Evolutionary conservation across 2,329 filamentous ascomycete genomes (phyloP), one percentile per base, ranked within the genome.

Genomic region (Cladophialophora yegresii): DNA sequence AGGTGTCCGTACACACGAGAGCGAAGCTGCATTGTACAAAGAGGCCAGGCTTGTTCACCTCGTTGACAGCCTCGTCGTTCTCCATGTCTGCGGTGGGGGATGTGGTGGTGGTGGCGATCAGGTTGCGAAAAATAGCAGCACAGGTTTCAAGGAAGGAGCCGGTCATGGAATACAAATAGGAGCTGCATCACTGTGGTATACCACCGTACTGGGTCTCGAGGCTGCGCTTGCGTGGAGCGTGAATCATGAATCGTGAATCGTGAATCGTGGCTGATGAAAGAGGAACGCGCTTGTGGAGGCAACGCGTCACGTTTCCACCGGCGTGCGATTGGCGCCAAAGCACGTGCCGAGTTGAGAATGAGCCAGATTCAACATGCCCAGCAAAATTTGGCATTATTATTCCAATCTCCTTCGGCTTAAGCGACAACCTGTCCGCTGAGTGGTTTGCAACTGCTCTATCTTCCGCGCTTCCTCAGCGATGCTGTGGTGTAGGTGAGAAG

Each of bases 11-110:
- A 69, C 75, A 76, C 53, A 83, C 73, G 49, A 83, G 78, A 65
- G 78, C 80, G 67, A 82, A 75, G 56, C 75, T 75, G 70, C 79
- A 79, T 67, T 81, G 78, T 16, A 75, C 74, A 64, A 83, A 82
- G 59, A 82, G 74, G 36, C 62, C 66, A 10, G 26, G 23, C 40
- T 56, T 58, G 23, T 61, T 57, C 12, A 36, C 50, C 22, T 33
- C 45, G 36, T 5, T 43, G 36, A 10, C 55, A 6, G 54, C 60
- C 28, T 62, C 45, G 23, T 64, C 47, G 40, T 51, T 47, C 32
- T 68, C 62, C 62, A 68, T 68, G 56, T 58, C 30, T 26, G 32
- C 36, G 16, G 30, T 22, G 45, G 47, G 12, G 33, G 32, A 5
- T 33, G 47, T 33, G 22, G 47, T 54, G 45, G 54, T 50, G 26